phyloP scores from a whole-genome alignment of 139 green algal species.

The Tetradesmus obliquus region DNA sequence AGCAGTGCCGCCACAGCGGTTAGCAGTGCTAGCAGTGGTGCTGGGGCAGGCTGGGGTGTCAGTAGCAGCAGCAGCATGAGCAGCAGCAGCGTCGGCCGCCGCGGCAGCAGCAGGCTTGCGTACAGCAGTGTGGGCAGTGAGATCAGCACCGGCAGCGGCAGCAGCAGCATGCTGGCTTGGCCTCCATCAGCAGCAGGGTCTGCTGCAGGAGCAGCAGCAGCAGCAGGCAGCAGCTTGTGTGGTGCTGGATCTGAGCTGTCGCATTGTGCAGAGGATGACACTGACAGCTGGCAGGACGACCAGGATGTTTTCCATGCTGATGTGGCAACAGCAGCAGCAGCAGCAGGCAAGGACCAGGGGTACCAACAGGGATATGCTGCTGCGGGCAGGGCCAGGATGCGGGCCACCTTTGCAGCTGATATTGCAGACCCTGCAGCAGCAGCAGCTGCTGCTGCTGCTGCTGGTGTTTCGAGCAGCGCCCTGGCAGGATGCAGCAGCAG shows the following conservation, averaged over 20 bases:
- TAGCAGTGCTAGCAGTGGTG: neutral
- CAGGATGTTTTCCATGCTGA: neutral
- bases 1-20: neutral
- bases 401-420: neutral
- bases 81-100: neutral
- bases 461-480: neutral
- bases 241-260: neutral
- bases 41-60: neutral
- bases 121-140: neutral
- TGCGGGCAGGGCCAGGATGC: neutral
- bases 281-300: neutral
- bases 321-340: neutral
- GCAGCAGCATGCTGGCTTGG: neutral
- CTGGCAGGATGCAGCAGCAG: slow-evolving; percentile 1
- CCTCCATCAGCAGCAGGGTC: neutral
- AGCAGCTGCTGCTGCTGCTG: neutral
- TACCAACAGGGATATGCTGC: neutral
- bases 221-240: neutral
- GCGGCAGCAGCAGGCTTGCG: neutral
- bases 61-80: slow-evolving; percentile 18
- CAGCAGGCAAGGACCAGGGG: neutral
- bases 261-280: neutral
- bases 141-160: neutral
- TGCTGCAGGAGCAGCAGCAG: slow-evolving; percentile 12
- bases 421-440: neutral